Evolutionary conservation across 257 asterid species (phyloP).

Genomic region (Solanum virginianum): DNA sequence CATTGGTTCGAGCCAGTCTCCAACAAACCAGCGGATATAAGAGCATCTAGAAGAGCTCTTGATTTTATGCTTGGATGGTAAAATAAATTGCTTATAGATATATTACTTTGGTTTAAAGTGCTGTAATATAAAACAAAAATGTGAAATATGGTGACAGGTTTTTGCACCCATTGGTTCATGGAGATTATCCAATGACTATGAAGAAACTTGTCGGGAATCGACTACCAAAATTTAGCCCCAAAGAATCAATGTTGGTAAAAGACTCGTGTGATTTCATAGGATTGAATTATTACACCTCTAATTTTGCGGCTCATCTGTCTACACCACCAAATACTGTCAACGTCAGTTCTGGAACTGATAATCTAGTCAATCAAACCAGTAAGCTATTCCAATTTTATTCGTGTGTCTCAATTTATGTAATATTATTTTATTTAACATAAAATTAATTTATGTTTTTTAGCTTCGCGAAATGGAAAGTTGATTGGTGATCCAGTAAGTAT

Average conservation of each 20-base stretch:
- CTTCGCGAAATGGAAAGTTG: slow-evolving; percentile 15
- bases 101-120: not conserved
- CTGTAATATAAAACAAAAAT: not conserved
- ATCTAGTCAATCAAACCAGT: slow-evolving; percentile 10
- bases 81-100: too few species aligned
- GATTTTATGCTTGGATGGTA: slow-evolving; percentile 66
- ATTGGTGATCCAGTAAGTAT: slow-evolving; percentile 33
- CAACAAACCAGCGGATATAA: slow-evolving; percentile 3
- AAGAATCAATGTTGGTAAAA: slow-evolving; percentile 15
- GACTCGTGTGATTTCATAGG: slow-evolving; percentile 50
- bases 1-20: slow-evolving; percentile 40
- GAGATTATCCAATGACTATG: slow-evolving; percentile 45
- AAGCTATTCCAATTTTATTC: not conserved
- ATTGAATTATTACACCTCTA: slow-evolving; percentile 41
- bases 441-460: slow-evolving; percentile 6
- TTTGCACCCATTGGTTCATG: slow-evolving; percentile 30
- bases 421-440: too few species aligned
- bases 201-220: slow-evolving; percentile 17
- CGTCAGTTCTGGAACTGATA: slow-evolving; percentile 10
- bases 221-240: slow-evolving; percentile 28
- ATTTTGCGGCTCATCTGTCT: slow-evolving; percentile 16
- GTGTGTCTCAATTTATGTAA: not conserved
- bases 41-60: slow-evolving; percentile 42
- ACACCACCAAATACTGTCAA: not conserved
- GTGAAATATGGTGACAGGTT: slow-evolving; percentile 18